Evolutionary conservation across 2,329 filamentous ascomycete species (phyloP), one percentile per base, ranked within the genome.

Genomic region (Hypoxylon sp.): DNA sequence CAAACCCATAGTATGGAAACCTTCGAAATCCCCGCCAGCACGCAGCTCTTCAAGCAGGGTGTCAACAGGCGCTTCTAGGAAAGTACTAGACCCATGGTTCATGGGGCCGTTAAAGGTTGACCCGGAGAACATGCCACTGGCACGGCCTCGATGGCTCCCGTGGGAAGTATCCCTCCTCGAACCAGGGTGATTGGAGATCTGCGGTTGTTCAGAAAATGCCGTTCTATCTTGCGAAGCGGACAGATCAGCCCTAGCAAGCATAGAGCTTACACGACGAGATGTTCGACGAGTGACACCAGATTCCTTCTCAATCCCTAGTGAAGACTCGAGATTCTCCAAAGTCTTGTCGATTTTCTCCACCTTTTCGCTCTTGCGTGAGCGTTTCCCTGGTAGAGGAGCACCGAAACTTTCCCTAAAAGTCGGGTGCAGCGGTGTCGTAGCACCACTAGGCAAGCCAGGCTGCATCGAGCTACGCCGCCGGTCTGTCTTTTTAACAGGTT

Each of bases 161-260:
- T 94, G 82, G 1, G 92, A 96, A 43, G 94, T 87, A 5, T 84
- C 80, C 52, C 88, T 82, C 59, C 87, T 83, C 9, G 78, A 71
- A 31, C 78, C 77, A 0, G 68, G 67, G 42, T 73, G 70, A 7
- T 68, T 70, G 6, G 73, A 63, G 6, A 72, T 66, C 2, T 69
- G 77, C 59, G 68, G 71, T 68, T 80, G 82, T 37, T 96, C 91
- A 19, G 86, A 81, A 66, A 96, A 95, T n/a, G 86, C 81, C 1
- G 86, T 80, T 63, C 89, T 82, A 61, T 96, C 91, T 59, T 93
- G 89, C 11, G 88, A 94, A 7, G 90, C 87, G 0, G 90, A 93
- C 13, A 97, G 76, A 67, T 97, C 93, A 21, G 90, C 89, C 63
- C 93, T 82, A 11, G 92, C 92, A 43, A 97, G 78, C 73, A 96